These are phyloP conservation scores for Crucibulum laeve DNA, from an alignment of 768 basidiomycete genomes.

Conservation along the genomic window DNA sequence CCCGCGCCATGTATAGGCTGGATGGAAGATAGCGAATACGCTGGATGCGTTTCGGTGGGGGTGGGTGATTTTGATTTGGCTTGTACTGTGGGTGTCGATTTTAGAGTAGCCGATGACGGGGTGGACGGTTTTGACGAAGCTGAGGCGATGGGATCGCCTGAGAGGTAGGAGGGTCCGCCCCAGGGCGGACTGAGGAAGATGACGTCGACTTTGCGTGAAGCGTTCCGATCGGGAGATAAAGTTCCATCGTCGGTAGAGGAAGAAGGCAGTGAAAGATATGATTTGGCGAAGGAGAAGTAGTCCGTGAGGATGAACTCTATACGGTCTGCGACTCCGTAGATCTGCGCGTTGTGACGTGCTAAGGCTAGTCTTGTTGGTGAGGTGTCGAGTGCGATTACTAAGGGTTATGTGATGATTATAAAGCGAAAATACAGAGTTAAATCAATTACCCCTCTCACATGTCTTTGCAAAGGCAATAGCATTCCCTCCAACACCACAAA, in stretches of 20 bases:
- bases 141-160: constrained; percentile 14
- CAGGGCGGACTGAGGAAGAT: constrained; percentile 95
- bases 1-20: constrained; percentile 80
- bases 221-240: too few species aligned
- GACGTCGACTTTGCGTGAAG: constrained; percentile 66
- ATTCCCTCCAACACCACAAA: constrained; percentile 97
- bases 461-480: constrained; percentile 96
- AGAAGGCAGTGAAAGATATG: constrained; percentile 32
- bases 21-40: constrained; percentile 69
- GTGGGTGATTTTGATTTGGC: neutral
- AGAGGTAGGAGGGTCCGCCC: constrained; percentile 81
- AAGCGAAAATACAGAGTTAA: neutral
- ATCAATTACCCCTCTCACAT: constrained; percentile 79
- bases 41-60: constrained; percentile 31
- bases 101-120: constrained; percentile 6
- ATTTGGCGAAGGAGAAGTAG: constrained; percentile 73
- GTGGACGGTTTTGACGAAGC: neutral
- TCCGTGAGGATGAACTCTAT: constrained; percentile 93
- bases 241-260: constrained; percentile 12
- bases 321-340: constrained; percentile 92
- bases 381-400: constrained; percentile 92
- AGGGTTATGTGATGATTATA: constrained; percentile 1
- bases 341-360: constrained; percentile 88
- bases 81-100: constrained; percentile 3
- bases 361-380: constrained; percentile 82